Evolutionary conservation across 2,329 filamentous ascomycete genomes (phyloP).

Genomic region (Cladosporium sp.): DNA sequence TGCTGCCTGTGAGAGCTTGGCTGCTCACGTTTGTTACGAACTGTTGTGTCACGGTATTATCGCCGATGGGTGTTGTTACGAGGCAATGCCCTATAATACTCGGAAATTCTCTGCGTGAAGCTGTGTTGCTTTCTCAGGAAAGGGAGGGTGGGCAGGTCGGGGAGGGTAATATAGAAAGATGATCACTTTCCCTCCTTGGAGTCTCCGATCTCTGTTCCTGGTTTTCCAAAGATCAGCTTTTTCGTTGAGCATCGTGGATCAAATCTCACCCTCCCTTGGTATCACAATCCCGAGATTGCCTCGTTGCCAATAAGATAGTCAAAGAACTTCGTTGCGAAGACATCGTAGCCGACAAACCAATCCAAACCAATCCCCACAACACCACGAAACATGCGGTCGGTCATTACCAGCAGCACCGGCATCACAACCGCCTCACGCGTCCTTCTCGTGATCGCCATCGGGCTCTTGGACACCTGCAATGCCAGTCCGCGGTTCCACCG

Average conservation of each 20-base stretch:
- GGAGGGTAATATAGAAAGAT: slow-evolving; percentile 2
- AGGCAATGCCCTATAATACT: no score
- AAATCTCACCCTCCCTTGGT: neutral
- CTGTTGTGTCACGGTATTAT: no score
- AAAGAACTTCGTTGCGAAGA: neutral
- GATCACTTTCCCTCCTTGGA: slow-evolving; percentile 1
- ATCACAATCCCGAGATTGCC: neutral
- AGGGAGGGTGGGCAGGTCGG: neutral
- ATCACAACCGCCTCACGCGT: neutral
- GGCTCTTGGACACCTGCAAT: neutral
- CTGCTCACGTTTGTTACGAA: no score
- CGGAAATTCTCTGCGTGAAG: no score
- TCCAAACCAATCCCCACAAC: neutral
- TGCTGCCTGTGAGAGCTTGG: no score
- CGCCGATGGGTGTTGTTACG: no score
- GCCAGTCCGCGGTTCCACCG: neutral
- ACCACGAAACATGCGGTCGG: neutral
- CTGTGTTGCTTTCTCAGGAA: no score
- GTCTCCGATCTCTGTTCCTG: neutral
- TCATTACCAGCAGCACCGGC: no score
- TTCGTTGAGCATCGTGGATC: neutral
- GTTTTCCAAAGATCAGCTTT: neutral
- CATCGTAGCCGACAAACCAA: no score
- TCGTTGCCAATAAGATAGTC: neutral
- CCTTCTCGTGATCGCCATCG: neutral